Percentiles rank a stretch among this genome's conserved stretches.
These are phyloP conservation scores for Xylariaceae sp. DNA, from an alignment of 2,329 filamentous ascomycete genomes.

Conservation along the genomic window DNA sequence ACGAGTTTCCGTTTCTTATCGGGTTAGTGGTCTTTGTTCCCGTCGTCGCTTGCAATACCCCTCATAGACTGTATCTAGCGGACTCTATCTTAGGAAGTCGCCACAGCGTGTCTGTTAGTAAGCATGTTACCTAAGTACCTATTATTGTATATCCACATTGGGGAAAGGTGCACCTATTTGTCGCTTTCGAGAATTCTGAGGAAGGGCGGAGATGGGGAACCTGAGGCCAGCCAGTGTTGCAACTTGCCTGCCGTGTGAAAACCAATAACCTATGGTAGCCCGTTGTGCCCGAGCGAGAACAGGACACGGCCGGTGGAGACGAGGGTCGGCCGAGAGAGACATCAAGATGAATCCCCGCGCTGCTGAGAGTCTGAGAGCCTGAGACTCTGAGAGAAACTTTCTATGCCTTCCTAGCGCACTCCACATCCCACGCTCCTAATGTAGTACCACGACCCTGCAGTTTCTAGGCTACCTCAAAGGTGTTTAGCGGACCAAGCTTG, in stretches of 20 bases:
- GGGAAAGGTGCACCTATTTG: neutral
- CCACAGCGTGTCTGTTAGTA: too few species aligned
- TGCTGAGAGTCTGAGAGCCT: neutral
- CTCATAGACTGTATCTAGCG: too few species aligned
- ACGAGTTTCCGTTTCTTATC: neutral
- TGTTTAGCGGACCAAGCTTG: neutral
- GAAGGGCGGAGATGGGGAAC: slow-evolving; percentile 11
- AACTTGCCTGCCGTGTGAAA: slow-evolving; percentile 2
- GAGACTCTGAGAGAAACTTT: neutral
- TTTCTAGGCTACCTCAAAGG: neutral
- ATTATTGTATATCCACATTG: too few species aligned
- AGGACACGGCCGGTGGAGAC: neutral
- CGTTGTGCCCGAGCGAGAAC: slow-evolving; percentile 1
- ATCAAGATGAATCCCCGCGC: neutral
- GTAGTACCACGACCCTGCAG: slow-evolving; percentile 1
- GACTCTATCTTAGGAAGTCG: too few species aligned
- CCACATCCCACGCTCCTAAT: slow-evolving; percentile 7
- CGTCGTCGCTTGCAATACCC: too few species aligned
- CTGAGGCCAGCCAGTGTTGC: slow-evolving; percentile 3
- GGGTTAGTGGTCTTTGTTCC: neutral
- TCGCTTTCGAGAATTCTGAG: neutral
- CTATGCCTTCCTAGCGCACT: slow-evolving; percentile 1
- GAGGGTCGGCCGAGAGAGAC: neutral
- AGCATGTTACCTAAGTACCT: too few species aligned
- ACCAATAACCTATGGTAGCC: slow-evolving; percentile 14